Evolutionary conservation across 371 early-diverging fungal genomes (phyloP).

Genomic region (Mucor piriformis): DNA sequence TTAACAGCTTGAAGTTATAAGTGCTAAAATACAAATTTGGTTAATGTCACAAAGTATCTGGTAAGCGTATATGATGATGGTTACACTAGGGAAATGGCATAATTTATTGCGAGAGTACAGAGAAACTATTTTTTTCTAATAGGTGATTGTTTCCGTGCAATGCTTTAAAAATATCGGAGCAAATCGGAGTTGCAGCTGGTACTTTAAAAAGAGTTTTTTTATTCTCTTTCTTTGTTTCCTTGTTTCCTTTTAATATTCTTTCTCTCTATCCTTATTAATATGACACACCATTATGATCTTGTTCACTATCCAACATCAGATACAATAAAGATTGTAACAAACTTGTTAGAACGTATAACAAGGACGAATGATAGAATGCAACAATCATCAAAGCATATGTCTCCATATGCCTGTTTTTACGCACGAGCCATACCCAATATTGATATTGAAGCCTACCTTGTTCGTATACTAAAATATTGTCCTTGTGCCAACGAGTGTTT

Average conservation of each 20-base stretch:
- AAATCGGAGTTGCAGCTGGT: not conserved
- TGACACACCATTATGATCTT: slow-evolving; percentile 36
- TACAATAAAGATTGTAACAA: slow-evolving; percentile 48
- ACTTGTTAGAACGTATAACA: slow-evolving; percentile 45
- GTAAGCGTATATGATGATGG: too few species aligned
- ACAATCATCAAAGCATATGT: slow-evolving; percentile 7
- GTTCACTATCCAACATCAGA: slow-evolving; percentile 43
- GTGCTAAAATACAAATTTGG: too few species aligned
- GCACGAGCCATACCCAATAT: slow-evolving; percentile 73
- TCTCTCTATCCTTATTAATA: slow-evolving; percentile 1
- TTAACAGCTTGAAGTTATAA: too few species aligned
- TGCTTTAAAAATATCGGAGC: slow-evolving; percentile 1
- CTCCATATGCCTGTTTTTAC: slow-evolving; percentile 54
- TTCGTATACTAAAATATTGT: slow-evolving; percentile 74
- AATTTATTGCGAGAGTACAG: not conserved
- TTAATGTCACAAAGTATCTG: too few species aligned
- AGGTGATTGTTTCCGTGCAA: slow-evolving; percentile 30
- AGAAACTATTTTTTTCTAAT: not conserved
- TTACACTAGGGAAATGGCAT: not conserved
- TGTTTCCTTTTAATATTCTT: not conserved
- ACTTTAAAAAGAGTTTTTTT: not conserved
- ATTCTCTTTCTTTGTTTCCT: not conserved
- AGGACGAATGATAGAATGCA: slow-evolving; percentile 45
- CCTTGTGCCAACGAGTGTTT: slow-evolving; percentile 80
- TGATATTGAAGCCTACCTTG: slow-evolving; percentile 62